These are phyloP conservation scores for Pythium brachiatum DNA, from an alignment of 352 stramenopile genomes.

Conservation along the genomic window DNA sequence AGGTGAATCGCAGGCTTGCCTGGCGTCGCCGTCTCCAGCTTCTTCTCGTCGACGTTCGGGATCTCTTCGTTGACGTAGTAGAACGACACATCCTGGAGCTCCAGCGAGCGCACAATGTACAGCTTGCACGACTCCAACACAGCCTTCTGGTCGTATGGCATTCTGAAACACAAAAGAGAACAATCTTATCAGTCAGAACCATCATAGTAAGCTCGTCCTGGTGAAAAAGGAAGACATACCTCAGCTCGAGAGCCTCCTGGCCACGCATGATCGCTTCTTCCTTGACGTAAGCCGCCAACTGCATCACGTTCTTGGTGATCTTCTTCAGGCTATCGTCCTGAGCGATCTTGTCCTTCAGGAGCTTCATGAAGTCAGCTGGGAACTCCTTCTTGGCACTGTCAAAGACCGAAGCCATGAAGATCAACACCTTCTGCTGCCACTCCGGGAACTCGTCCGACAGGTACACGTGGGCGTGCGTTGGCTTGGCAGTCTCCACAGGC, in stretches of 20 bases:
- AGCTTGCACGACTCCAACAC: constrained; percentile 91
- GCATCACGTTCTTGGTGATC: constrained; percentile 95
- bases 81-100: constrained; percentile 87
- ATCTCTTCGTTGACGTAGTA: constrained; percentile 76
- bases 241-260: constrained; percentile 90
- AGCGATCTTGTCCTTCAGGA: constrained; percentile 72
- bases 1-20: constrained; percentile 81
- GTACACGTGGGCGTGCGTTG: constrained; percentile 85
- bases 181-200: constrained; percentile 7
- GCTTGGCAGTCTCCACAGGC: constrained; percentile 82
- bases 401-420: constrained; percentile 63
- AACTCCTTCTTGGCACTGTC: constrained; percentile 66
- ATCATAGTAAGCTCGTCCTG: background rate
- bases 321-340: constrained; percentile 84
- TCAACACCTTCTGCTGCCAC: constrained; percentile 84
- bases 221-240: constrained; percentile 33
- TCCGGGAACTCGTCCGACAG: constrained; percentile 79
- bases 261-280: constrained; percentile 91
- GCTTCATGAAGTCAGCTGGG: constrained; percentile 84
- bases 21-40: constrained; percentile 76
- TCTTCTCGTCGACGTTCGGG: constrained; percentile 75
- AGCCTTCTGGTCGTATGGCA: constrained; percentile 94
- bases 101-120: constrained; percentile 89
- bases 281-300: constrained; percentile 96
- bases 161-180: constrained; percentile 38